Base-by-base conservation (phyloP, 345 rosid species). In the Pelargonium nanum region DNA sequence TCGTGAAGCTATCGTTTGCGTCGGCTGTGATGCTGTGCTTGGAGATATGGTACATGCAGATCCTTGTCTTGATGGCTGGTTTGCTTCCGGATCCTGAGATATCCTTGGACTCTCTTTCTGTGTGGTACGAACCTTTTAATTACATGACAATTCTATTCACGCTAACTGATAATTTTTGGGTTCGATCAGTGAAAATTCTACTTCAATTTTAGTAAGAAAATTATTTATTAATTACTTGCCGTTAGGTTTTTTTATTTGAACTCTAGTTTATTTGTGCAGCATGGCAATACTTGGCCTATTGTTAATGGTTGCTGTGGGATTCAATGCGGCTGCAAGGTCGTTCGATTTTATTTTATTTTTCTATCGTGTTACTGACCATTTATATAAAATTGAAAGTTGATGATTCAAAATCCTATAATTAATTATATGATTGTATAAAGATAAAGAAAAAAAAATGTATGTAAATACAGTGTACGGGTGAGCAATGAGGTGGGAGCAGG, bases 301-400 rank as follows among this genome's bases (percentile, higher is more conserved):
- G 3, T 80, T 53, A 60, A 84, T 86, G 94, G 78, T 86, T 26
- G 59, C 94, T 0, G 74, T 84, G 64, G 95, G 90, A 25, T 82
- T 87, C 70, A 87, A 84, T 62, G 95, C 90, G 19, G 95, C 90
- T 25, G 89, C 84, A 52, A 87, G 94, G 94, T 86, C 45, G 45
- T 62, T 64, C 28, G 15, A n/a, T 62, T 32, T 19, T 45, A 21
- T 22, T 21, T 53, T 19, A 5, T 21, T 8, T 0, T 58, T 58
- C 28, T 22, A 22, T 12, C 15, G 6, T 25, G 19, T 9, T 21
- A n/a, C n/a, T n/a, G n/a, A n/a, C 59, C 2, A 1, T 54, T 0
- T 55, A 40, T 44, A 6, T 25, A 4, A 26, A 28, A 26, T 34
- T n/a, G 17, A 6, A 13, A 19, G 24, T 16, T n/a, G 23, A 28